These are phyloP conservation scores for Phytophthora colocasiae DNA, from an alignment of 352 stramenopile species.

Conservation along the genomic window DNA sequence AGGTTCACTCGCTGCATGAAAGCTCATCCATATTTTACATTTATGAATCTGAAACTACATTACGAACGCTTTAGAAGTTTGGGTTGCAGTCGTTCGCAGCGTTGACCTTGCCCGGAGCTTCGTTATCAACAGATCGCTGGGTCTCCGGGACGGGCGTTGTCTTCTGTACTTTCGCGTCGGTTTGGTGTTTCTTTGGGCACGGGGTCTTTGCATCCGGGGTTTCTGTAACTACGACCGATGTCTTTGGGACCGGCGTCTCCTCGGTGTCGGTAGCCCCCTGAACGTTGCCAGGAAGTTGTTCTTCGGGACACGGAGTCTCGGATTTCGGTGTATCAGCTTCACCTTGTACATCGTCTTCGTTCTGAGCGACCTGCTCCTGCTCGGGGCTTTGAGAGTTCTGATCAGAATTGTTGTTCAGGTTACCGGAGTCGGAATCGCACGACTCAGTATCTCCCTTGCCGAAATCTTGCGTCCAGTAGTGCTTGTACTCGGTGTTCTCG, in stretches of 20 bases:
- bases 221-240: too few species aligned
- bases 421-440: slow-evolving; percentile 27
- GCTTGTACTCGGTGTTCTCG: slow-evolving; percentile 23
- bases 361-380: slow-evolving; percentile 7
- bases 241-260: neutral
- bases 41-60: neutral
- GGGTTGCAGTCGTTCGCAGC: slow-evolving; percentile 13
- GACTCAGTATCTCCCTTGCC: slow-evolving; percentile 32
- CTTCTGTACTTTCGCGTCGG: neutral
- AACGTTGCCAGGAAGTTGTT: neutral
- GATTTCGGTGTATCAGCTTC: neutral
- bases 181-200: slow-evolving; percentile 2
- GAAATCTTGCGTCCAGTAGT: slow-evolving; percentile 69
- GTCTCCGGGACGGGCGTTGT: neutral
- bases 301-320: slow-evolving; percentile 2
- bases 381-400: neutral
- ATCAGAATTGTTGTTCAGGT: neutral
- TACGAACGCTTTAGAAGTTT: slow-evolving; percentile 17
- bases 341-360: slow-evolving; percentile 14
- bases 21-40: slow-evolving; percentile 5
- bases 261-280: neutral
- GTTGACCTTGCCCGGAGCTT: slow-evolving; percentile 8
- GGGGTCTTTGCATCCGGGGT: neutral
- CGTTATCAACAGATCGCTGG: slow-evolving; percentile 1
- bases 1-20: too few species aligned